Percentiles rank a stretch among this genome's conserved stretches.
phyloP scores from a whole-genome alignment of 2,329 filamentous ascomycete genomes.

The Venturia oleaginea region DNA sequence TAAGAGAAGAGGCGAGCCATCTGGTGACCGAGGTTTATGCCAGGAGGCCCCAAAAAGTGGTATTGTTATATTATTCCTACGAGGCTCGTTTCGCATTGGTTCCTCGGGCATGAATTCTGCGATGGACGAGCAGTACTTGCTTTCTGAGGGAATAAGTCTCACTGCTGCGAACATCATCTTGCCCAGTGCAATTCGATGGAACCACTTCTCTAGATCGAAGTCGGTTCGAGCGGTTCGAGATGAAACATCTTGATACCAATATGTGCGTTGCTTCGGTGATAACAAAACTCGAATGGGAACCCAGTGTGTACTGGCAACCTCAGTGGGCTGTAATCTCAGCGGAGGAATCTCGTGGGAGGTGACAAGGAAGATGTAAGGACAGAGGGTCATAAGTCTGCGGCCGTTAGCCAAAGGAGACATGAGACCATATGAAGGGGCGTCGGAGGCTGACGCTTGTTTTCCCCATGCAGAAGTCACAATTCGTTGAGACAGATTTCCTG shows the following conservation, averaged over 20 bases:
- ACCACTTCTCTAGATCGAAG: conserved; percentile 44
- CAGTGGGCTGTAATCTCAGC: conserved; percentile 55
- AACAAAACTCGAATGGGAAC: conserved; percentile 54
- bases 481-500: conserved; percentile 57
- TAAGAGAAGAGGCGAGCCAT: conserved; percentile 45
- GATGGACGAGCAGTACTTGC: conserved; percentile 39
- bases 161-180: conserved; percentile 62
- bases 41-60: conserved; percentile 19
- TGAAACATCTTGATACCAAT: conserved; percentile 51
- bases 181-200: conserved; percentile 49
- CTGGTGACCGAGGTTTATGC: conserved; percentile 24
- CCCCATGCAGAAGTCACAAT: conserved; percentile 60
- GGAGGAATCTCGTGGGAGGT: conserved; percentile 45
- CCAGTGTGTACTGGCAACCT: conserved; percentile 62
- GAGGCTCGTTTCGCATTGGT: conserved; percentile 5
- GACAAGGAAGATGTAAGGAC: conserved; percentile 57
- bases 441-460: conserved; percentile 44
- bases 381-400: conserved; percentile 56
- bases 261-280: conserved; percentile 50
- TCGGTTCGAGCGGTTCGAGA: conserved; percentile 50
- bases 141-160: conserved; percentile 52
- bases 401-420: conserved; percentile 17
- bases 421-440: background rate
- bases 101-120: conserved; percentile 38
- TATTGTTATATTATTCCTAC: conserved; percentile 17